Evolutionary conservation across 352 stramenopile species (phyloP).

Genomic region (Pythium guiyangense): DNA sequence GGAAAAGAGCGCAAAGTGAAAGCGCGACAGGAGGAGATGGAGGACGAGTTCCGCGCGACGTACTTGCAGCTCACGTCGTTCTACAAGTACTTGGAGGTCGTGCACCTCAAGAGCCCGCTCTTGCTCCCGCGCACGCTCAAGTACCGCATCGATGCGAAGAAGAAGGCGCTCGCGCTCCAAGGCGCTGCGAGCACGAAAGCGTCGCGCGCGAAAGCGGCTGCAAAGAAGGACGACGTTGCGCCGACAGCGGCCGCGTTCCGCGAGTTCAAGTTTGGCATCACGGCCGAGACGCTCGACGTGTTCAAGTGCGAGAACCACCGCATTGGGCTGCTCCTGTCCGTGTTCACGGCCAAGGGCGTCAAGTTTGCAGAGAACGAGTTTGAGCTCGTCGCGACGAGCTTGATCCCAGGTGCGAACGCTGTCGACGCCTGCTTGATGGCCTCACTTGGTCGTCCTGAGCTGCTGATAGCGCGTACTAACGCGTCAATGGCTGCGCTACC

Average conservation of each 20-base stretch:
- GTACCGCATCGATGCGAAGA: slow-evolving; percentile 47
- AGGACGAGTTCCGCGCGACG: slow-evolving; percentile 75
- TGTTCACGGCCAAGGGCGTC: slow-evolving; percentile 40
- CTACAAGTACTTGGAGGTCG: slow-evolving; percentile 79
- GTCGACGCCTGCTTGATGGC: background rate
- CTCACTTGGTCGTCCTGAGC: background rate
- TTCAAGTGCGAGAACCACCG: slow-evolving; percentile 56
- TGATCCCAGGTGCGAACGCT: slow-evolving; percentile 44
- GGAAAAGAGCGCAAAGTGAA: slow-evolving; percentile 38
- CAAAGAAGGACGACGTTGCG: slow-evolving; percentile 15
- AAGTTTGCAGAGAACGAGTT: slow-evolving; percentile 62
- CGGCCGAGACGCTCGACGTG: slow-evolving; percentile 47
- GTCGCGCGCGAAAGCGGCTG: background rate
- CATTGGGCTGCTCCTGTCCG: slow-evolving; percentile 46
- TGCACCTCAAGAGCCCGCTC: slow-evolving; percentile 64
- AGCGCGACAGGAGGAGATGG: slow-evolving; percentile 66
- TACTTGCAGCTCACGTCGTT: slow-evolving; percentile 74
- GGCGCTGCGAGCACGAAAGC: background rate
- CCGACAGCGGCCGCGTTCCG: slow-evolving; percentile 28
- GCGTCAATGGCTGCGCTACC: background rate
- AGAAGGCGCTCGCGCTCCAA: slow-evolving; percentile 5
- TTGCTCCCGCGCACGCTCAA: slow-evolving; percentile 76
- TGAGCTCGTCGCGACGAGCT: slow-evolving; percentile 43
- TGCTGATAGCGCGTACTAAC: background rate
- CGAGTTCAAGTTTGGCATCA: slow-evolving; percentile 70